Percentiles rank a stretch among this genome's conserved stretches.
These are phyloP conservation scores for Citeromyces hawaiiensis DNA, from an alignment of 1,139 yeast species.

Conservation along the genomic window DNA sequence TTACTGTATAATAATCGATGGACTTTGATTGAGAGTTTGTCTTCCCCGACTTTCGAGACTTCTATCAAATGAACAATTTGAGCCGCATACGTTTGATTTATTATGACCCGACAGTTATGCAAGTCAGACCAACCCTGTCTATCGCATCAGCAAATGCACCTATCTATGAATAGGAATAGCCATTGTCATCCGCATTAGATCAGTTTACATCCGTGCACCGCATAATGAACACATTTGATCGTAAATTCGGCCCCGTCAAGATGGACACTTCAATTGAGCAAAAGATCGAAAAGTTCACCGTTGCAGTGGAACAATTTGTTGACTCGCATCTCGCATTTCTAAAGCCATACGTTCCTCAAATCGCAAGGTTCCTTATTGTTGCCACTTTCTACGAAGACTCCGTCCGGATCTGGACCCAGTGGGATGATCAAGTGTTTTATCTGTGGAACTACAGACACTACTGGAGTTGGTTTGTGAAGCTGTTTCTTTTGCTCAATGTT, in stretches of 20 bases:
- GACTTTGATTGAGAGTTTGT: too few relatives aligned
- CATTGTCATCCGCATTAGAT: neutral
- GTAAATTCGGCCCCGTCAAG: neutral
- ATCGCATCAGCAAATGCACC: neutral
- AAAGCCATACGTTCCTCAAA: constrained; percentile 68
- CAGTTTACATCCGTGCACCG: neutral
- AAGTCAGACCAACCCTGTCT: too few relatives aligned
- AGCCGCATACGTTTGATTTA: too few relatives aligned
- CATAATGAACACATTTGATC: neutral
- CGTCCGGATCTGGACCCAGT: constrained; percentile 70
- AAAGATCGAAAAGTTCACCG: constrained; percentile 32
- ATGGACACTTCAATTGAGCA: constrained; percentile 7
- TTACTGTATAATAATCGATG: too few relatives aligned
- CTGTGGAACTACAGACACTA: constrained; percentile 69
- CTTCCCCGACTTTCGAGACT: too few relatives aligned
- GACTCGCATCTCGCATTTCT: constrained; percentile 35
- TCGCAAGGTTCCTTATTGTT: constrained; percentile 84
- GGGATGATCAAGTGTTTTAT: constrained; percentile 86
- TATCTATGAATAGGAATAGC: neutral
- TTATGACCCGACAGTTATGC: too few relatives aligned
- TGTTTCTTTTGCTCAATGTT: constrained; percentile 54
- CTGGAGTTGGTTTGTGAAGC: constrained; percentile 66
- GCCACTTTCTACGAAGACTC: constrained; percentile 94
- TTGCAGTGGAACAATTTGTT: constrained; percentile 29
- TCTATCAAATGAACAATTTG: too few relatives aligned